Conservation (phyloP, 2,329 filamentous ascomycete genomes). For the Fusarium newnesense region DNA sequence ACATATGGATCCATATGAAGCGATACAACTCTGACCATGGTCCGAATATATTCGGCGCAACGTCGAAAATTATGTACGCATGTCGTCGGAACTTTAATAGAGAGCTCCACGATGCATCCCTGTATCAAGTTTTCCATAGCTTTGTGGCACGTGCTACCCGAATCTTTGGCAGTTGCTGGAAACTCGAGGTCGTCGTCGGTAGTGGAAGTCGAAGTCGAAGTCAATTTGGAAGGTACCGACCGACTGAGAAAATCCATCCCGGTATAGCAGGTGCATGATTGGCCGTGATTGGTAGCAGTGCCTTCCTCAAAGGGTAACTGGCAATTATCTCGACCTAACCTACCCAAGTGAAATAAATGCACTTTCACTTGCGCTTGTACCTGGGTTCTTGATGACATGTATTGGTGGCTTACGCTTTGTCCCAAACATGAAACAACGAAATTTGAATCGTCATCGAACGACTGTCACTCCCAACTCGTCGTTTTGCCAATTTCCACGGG, state of each 20-base stretch:
- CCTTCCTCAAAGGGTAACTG: constrained; percentile 17
- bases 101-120: neutral
- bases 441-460: constrained; percentile 7
- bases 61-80: neutral
- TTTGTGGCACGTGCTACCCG: constrained; percentile 14
- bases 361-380: constrained; percentile 1
- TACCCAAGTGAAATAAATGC: neutral
- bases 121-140: neutral
- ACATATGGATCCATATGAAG: neutral
- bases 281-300: neutral
- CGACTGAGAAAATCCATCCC: neutral
- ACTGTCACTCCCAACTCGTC: neutral
- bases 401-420: constrained; percentile 25
- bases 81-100: neutral
- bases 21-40: constrained; percentile 1
- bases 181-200: neutral
- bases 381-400: neutral
- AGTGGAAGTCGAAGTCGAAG: neutral
- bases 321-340: neutral
- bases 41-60: constrained; percentile 6
- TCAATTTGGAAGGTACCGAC: constrained; percentile 8
- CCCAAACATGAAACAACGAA: constrained; percentile 8
- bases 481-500: constrained; percentile 20
- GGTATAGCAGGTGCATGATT: neutral
- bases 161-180: constrained; percentile 1